Percentiles rank a stretch among this genome's conserved stretches.
phyloP scores from a whole-genome alignment of 2,329 filamentous ascomycete species.

The Colletotrichum brevisporum region DNA sequence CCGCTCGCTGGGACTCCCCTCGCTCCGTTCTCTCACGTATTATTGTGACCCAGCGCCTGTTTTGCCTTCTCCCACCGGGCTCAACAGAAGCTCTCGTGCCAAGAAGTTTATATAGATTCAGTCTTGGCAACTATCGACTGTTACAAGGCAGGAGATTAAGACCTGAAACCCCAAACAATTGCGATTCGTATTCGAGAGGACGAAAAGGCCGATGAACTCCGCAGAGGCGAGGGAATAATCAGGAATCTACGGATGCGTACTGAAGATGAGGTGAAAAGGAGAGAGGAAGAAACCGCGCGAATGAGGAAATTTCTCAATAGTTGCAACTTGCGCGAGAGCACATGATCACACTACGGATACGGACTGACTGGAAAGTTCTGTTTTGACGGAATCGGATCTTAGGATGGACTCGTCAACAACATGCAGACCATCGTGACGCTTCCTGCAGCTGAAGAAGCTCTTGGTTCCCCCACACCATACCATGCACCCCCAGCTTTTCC shows the following conservation, averaged over 20 bases:
- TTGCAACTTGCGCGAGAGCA: background rate
- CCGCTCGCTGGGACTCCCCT: background rate
- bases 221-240: background rate
- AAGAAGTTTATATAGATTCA: conserved; percentile 24
- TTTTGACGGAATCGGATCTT: background rate
- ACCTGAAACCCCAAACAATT: conserved; percentile 11
- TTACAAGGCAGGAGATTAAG: conserved; percentile 10
- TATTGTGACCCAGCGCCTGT: background rate
- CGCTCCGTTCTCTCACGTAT: background rate
- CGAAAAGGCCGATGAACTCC: background rate
- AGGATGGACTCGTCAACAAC: background rate
- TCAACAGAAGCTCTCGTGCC: conserved; percentile 5
- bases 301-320: background rate
- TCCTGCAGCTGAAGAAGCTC: background rate
- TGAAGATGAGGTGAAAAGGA: background rate
- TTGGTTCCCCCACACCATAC: background rate
- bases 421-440: background rate
- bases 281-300: background rate
- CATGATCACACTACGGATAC: background rate
- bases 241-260: background rate
- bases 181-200: conserved; percentile 11
- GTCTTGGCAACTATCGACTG: conserved; percentile 15
- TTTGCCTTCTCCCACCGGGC: background rate
- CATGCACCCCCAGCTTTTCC: background rate
- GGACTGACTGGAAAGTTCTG: no score